Percentiles rank a stretch among this genome's conserved stretches.
Conservation (phyloP, 73 alveolate genomes). For the Paramecium tetraurelia region DNA sequence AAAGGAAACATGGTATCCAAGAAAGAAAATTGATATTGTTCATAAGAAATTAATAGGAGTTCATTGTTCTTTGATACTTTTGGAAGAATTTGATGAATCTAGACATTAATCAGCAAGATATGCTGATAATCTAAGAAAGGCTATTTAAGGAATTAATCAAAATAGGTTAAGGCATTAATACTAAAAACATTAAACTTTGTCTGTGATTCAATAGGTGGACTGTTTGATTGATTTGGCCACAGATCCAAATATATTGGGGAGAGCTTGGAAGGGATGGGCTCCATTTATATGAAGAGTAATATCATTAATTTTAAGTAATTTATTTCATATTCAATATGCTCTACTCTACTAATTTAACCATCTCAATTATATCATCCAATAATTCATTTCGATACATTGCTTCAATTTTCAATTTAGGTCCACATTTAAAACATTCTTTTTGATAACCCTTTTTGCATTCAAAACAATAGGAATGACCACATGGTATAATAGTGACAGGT, state of each 20-base stretch:
- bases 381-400: constrained; percentile 64
- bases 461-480: constrained; percentile 64
- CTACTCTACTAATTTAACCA: neutral
- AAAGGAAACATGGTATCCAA: constrained; percentile 74
- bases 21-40: constrained; percentile 74
- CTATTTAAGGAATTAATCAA: constrained; percentile 68
- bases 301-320: constrained; percentile 22
- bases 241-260: constrained; percentile 97
- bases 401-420: constrained; percentile 60
- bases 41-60: constrained; percentile 75
- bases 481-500: constrained; percentile 59
- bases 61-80: constrained; percentile 69
- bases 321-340: neutral
- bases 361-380: constrained; percentile 56
- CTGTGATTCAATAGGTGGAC: constrained; percentile 93
- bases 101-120: constrained; percentile 62
- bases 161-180: constrained; percentile 23
- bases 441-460: constrained; percentile 59
- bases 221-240: constrained; percentile 91
- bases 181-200: constrained; percentile 59
- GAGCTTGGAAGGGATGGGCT: constrained; percentile 99
- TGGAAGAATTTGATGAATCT: constrained; percentile 75
- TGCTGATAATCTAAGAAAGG: constrained; percentile 55
- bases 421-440: constrained; percentile 61
- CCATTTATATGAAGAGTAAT: constrained; percentile 79